Percentiles rank a stretch among this genome's conserved stretches.
phyloP scores from a whole-genome alignment of 352 stramenopile species.

The Aphanomyces stellatus region DNA sequence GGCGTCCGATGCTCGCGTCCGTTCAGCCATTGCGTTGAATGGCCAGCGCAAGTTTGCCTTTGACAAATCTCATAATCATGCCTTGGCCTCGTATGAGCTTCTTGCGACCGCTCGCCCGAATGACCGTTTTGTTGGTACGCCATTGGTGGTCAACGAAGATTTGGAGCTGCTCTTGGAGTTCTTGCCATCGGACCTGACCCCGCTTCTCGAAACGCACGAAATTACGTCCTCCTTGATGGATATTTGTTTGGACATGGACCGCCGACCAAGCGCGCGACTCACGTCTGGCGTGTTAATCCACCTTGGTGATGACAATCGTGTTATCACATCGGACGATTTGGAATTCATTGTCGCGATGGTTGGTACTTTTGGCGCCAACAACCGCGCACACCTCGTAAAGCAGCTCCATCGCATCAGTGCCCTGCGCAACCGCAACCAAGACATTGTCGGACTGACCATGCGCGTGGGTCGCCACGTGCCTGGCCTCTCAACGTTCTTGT shows the following conservation, averaged over 20 bases:
- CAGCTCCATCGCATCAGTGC: slow-evolving; percentile 74
- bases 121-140: neutral
- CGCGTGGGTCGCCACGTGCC: slow-evolving; percentile 53
- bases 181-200: neutral
- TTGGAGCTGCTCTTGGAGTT: neutral
- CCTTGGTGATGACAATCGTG: slow-evolving; percentile 19
- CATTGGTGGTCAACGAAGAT: neutral
- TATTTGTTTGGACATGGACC: slow-evolving; percentile 32
- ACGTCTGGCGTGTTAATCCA: slow-evolving; percentile 26
- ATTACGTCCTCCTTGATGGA: slow-evolving; percentile 25
- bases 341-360: slow-evolving; percentile 35
- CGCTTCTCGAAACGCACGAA: neutral
- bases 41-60: neutral
- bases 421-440: slow-evolving; percentile 46
- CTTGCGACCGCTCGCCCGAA: neutral
- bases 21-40: neutral
- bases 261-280: slow-evolving; percentile 28
- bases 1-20: neutral
- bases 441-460: slow-evolving; percentile 64
- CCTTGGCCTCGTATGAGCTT: neutral
- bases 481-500: slow-evolving; percentile 49
- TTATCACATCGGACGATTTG: slow-evolving; percentile 40
- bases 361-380: slow-evolving; percentile 61
- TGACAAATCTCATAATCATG: neutral
- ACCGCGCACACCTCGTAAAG: slow-evolving; percentile 55